Percentiles rank a stretch among this genome's conserved stretches.
phyloP scores from a whole-genome alignment of 805 yeast species.

The Cyberlindnera japonica region DNA sequence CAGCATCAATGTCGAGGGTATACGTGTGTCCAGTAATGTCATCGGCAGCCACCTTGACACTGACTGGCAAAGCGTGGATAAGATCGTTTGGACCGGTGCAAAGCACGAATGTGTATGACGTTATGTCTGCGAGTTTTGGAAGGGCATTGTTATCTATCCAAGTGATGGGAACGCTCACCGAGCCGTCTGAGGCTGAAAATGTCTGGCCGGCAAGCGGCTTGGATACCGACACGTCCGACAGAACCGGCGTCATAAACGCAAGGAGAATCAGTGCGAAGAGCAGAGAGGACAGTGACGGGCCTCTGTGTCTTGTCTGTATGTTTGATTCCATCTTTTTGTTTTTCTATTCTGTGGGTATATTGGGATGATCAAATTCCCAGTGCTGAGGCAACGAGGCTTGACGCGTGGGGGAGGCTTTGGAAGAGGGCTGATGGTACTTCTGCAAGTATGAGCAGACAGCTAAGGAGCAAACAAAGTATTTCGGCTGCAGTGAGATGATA shows the following conservation, averaged over 20 bases:
- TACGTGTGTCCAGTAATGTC: constrained; percentile 33
- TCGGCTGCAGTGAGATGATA: too few relatives aligned
- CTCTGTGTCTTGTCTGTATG: too few relatives aligned
- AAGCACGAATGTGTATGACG: constrained; percentile 47
- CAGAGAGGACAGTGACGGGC: neutral
- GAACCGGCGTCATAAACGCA: constrained; percentile 4
- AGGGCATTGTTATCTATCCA: constrained; percentile 57
- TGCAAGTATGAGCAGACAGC: too few relatives aligned
- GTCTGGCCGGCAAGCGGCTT: constrained; percentile 22
- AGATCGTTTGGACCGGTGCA: constrained; percentile 63
- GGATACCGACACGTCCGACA: constrained; percentile 28
- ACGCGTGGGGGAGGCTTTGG: neutral
- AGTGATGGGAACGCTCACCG: constrained; percentile 28
- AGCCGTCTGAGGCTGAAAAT: constrained; percentile 25
- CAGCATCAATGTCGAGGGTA: constrained; percentile 40
- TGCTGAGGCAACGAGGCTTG: neutral
- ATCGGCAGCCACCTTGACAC: constrained; percentile 27
- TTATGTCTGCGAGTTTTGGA: constrained; percentile 44
- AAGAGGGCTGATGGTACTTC: too few relatives aligned
- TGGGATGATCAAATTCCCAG: too few relatives aligned
- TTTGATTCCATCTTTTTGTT: too few relatives aligned
- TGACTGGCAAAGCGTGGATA: constrained; percentile 39
- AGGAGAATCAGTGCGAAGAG: neutral
- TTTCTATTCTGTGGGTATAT: too few relatives aligned
- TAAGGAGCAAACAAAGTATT: too few relatives aligned